Conservation (phyloP, 2,329 filamentous ascomycete genomes). For the Sodiomyces alkalinus region DNA sequence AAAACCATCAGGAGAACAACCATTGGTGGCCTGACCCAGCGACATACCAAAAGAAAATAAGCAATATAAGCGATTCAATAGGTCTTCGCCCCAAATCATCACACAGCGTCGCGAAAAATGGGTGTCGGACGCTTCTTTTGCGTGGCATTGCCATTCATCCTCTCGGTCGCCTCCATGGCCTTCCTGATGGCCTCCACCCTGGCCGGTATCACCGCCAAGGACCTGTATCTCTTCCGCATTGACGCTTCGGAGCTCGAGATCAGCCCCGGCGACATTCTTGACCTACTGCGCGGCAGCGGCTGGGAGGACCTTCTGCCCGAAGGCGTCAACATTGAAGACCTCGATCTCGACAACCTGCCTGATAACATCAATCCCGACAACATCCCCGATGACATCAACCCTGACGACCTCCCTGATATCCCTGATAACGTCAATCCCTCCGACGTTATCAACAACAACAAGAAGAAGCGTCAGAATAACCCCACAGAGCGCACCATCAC, state of each 20-base stretch:
- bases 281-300: conserved; percentile 6
- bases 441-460: conserved; percentile 21
- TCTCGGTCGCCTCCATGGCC: conserved; percentile 65
- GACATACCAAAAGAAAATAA: no score
- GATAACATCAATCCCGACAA: no score
- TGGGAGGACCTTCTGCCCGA: conserved; percentile 14
- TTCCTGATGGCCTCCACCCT: conserved; percentile 45
- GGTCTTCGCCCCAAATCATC: no score
- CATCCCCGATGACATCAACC: conserved; percentile 8
- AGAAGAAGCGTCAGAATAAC: no score
- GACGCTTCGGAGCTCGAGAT: conserved; percentile 46
- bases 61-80: no score
- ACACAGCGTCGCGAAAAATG: no score
- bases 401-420: conserved; percentile 4
- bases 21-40: no score
- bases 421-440: conserved; percentile 5
- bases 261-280: conserved; percentile 20
- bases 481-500: no score
- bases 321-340: background rate
- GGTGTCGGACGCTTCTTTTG: conserved; percentile 66
- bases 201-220: conserved; percentile 39
- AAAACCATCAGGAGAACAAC: no score
- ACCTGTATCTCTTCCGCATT: conserved; percentile 43
- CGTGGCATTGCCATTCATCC: conserved; percentile 71
- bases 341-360: conserved; percentile 14